Evolutionary conservation across 805 yeast genomes (phyloP).

Genomic region (Lipomyces orientalis): DNA sequence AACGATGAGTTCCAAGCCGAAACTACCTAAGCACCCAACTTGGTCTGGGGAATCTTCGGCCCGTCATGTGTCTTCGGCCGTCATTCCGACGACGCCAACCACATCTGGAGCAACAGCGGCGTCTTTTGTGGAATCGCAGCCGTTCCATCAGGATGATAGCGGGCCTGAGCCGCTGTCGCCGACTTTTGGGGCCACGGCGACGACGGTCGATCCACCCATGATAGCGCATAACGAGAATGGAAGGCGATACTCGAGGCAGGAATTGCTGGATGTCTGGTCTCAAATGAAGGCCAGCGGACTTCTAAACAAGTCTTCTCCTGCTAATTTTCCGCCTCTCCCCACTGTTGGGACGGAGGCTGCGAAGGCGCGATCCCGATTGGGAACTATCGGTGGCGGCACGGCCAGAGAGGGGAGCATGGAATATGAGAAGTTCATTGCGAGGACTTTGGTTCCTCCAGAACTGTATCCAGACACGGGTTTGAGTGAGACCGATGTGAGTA

Average conservation of each 20-base stretch:
- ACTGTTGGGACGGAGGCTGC: conserved; percentile 13
- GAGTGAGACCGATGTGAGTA: conserved; percentile 8
- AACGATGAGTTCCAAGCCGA: conserved; percentile 10
- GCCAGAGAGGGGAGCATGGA: conserved; percentile 19
- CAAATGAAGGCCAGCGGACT: conserved; percentile 25
- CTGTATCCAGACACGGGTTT: not conserved
- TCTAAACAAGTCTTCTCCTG: conserved; percentile 4
- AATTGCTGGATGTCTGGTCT: conserved; percentile 23
- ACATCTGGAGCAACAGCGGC: not conserved
- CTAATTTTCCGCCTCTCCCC: conserved; percentile 17
- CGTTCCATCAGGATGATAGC: conserved; percentile 3
- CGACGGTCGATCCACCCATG: not conserved
- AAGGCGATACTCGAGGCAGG: conserved; percentile 29
- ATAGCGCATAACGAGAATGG: conserved; percentile 29
- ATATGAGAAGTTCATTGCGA: conserved; percentile 19
- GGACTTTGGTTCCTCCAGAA: conserved; percentile 17
- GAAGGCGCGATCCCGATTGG: conserved; percentile 15
- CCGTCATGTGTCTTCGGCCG: not conserved
- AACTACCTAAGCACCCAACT: conserved; percentile 16
- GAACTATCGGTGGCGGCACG: conserved; percentile 10
- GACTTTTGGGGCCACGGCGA: not conserved
- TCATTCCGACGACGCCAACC: not conserved
- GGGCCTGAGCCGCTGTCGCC: not conserved
- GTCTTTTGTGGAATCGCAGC: not conserved
- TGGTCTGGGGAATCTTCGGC: conserved; percentile 19